Evolutionary conservation across 257 asterid genomes (phyloP), one percentile per base, ranked within the genome.

Genomic region (Apocynum venetum): DNA sequence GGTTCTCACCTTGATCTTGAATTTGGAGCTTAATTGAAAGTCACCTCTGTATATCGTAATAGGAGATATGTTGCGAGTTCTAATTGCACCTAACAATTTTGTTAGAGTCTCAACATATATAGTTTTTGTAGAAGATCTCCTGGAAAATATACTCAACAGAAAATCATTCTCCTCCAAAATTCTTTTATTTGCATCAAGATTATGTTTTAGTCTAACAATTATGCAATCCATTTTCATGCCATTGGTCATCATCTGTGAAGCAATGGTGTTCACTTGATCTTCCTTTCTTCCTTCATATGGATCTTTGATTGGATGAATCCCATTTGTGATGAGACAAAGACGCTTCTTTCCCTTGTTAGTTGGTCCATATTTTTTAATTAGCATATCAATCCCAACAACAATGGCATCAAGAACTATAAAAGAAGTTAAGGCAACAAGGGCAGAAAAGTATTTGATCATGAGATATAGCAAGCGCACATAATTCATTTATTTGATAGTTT

Each of bases 191-290:
- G 79, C 79, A 78, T 81, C 82, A 77, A 64, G 73, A 71, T 82
- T 83, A 61, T 82, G 87, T 38, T 84, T 78, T 63, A 72, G 41
- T 82, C 98, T 87, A 69, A 83, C 80, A 81, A 93, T 80, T 64
- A 96, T 57, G 64, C 94, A 91, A 63, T 96, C 97, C 97, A 96
- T 91, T 90, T 88, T 96, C 94, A 96, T 89, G 86, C 99, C 96
- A 85, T 84, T 87, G 38, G 86, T 77, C 78, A 40, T 77, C 97
- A 96, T 89, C 89, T 93, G 97, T 56, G 84, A 79, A 72, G 96
- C 96, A 87, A 96, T 85, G 79, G 94, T 90, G 85, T 84, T 90
- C 75, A 96, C 96, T 87, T 96, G 98, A 78, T 91, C 97, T 87
- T 93, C 96, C 89, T 96, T 93, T 35, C 97, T 89, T 90, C 97